Conservation (phyloP, 2,329 filamentous ascomycete species). For the Alternaria dauci region DNA sequence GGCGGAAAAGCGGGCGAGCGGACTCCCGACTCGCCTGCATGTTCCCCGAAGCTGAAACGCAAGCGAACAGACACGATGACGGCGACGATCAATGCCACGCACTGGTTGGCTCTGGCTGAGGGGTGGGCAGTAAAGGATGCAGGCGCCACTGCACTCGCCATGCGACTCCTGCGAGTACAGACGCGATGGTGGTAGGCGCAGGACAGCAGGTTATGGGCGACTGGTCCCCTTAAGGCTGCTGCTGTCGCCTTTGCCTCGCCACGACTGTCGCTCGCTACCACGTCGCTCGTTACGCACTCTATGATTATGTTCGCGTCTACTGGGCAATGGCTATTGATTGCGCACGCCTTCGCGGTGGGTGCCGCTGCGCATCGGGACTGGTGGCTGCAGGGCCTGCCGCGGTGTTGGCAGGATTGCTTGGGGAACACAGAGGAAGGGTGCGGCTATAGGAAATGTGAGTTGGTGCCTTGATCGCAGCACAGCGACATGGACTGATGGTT, state of each 20-base stretch:
- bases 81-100: not conserved
- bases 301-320: constrained; percentile 9
- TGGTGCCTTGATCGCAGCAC: not conserved
- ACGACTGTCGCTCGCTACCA: not conserved
- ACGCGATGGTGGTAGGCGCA: not conserved
- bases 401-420: constrained; percentile 35
- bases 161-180: not conserved
- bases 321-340: constrained; percentile 8
- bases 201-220: not conserved
- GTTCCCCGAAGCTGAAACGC: constrained; percentile 14
- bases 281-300: not conserved
- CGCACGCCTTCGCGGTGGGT: constrained; percentile 7
- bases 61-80: constrained; percentile 17
- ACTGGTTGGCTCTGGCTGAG: constrained; percentile 12
- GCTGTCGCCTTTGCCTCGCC: not conserved
- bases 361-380: constrained; percentile 23
- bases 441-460: constrained; percentile 31
- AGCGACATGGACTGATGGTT: constrained; percentile 7
- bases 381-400: constrained; percentile 27
- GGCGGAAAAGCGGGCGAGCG: not conserved
- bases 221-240: not conserved
- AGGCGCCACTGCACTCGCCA: constrained; percentile 6
- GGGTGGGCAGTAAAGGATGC: not conserved
- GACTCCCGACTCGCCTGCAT: not conserved
- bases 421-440: constrained; percentile 26